Base-by-base conservation (phyloP, 257 asterid species). In the Capsicum baccatum region DNA sequence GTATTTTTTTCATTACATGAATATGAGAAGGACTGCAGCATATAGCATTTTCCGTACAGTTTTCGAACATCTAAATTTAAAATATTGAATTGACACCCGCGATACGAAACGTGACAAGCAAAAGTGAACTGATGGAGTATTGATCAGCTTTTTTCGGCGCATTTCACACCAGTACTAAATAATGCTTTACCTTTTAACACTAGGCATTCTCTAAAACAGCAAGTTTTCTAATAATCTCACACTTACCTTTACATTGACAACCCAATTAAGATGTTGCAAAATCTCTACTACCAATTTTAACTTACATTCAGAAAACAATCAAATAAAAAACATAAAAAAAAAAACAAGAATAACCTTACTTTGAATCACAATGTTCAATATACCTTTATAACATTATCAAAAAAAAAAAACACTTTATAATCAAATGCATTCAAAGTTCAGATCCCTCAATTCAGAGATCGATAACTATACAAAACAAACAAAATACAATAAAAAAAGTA, bases 401-500 rank as follows among this genome's bases (percentile, higher is more conserved):
- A 50, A 81, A 2, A 16, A 60, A 39, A 3, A 26, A 26, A 26
- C 33, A 39, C 44, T 39, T 39, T 39, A 39, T 39, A 39, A 39
- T 39, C 44, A 39, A 39, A 39, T 39, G 44, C 44, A 39, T 63
- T 26, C 26, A 47, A 15, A 35, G 17, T 76, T 54, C 26, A 54
- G 81, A 76, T 76, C 81, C 81, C 81, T 76, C 64, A 54, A 76
- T 52, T 14, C 67, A 54, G 39, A 64, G 78, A 21, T 37, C 74
- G 6, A 69, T 11, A 56, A 79, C 21, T 35, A 12, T 50, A 42
- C 52, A 15, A 37, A 10, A 33, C 33, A 21, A 79, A n/a, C 19
- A 44, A 11, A 0, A n/a, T 1, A 19, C 14, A 26, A 76, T 8
- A 11, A 52, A 73, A 73, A 8, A 76, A 1, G 7, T 8, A 76